A percentile compares a stretch with the other conserved stretches of the same genome.
Evolutionary conservation across 257 asterid genomes (phyloP).

Genomic region (Salvia splendens): DNA sequence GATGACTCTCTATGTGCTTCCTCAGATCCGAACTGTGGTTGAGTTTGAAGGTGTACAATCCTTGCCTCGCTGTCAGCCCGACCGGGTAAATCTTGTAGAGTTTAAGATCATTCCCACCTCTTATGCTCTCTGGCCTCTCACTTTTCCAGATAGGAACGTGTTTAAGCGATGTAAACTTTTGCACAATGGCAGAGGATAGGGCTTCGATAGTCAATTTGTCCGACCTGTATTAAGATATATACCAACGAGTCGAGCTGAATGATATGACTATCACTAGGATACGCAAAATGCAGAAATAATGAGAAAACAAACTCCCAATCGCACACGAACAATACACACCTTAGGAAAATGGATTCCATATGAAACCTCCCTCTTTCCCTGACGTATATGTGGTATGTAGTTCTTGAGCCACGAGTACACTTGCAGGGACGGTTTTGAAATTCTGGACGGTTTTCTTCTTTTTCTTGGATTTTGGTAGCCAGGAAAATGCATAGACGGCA

Average conservation of each 20-base stretch:
- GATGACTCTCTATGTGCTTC: conserved; percentile 61
- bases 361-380: conserved; percentile 92
- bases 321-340: conserved; percentile 45
- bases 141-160: conserved; percentile 84
- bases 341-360: conserved; percentile 76
- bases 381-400: conserved; percentile 69
- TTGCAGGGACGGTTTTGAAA: conserved; percentile 90
- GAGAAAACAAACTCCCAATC: not conserved
- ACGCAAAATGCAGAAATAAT: not conserved
- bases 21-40: conserved; percentile 56
- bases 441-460: conserved; percentile 56
- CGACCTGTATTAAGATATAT: conserved; percentile 55
- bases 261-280: not conserved
- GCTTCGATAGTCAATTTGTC: conserved; percentile 67
- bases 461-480: conserved; percentile 72
- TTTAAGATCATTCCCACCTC: conserved; percentile 68
- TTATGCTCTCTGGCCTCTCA: conserved; percentile 78
- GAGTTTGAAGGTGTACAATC: conserved; percentile 72
- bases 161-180: conserved; percentile 58
- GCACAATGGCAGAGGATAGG: conserved; percentile 53
- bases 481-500: conserved; percentile 90
- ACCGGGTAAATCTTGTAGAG: conserved; percentile 72
- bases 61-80: conserved; percentile 84
- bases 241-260: not conserved
- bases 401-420: conserved; percentile 57